Evolutionary conservation across 768 basidiomycete species (phyloP).

Genomic region (Lactarius indigo): DNA sequence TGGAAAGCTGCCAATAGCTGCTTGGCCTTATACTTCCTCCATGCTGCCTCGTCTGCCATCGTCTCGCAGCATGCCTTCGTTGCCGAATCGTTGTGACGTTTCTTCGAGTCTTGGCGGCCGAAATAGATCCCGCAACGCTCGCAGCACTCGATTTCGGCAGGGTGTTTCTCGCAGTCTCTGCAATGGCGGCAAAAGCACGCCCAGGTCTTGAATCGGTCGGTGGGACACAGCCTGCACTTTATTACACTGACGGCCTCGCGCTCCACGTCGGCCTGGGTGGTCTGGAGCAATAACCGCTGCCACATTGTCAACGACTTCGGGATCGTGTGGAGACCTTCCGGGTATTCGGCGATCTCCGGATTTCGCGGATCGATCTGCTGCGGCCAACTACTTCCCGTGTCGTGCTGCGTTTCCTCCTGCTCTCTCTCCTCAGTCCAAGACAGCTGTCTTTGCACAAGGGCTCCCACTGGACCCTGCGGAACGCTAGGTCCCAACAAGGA

Average conservation of each 20-base stretch:
- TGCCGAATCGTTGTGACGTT: background rate
- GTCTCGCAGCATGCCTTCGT: background rate
- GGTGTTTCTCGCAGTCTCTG: background rate
- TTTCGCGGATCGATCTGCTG: background rate
- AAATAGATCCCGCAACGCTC: background rate
- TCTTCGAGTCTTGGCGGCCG: background rate
- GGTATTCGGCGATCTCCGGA: background rate
- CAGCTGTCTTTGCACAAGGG: background rate
- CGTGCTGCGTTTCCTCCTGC: background rate
- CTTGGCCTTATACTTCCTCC: background rate
- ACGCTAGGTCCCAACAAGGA: slow-evolving; percentile 1
- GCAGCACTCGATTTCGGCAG: background rate
- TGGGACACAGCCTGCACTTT: slow-evolving; percentile 2
- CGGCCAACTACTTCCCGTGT: background rate
- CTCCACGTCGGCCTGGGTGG: background rate
- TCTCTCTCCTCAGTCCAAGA: slow-evolving; percentile 1
- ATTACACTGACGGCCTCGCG: background rate
- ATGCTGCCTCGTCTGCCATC: background rate
- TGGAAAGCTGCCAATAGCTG: background rate
- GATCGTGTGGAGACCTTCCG: background rate
- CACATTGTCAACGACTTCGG: background rate
- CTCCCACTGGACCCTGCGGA: background rate
- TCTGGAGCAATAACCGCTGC: background rate
- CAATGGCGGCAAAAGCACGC: background rate
- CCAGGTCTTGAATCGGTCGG: background rate